Evolutionary conservation across 1,284 basidiomycete species (phyloP), one percentile per base, ranked within the genome.

Genomic region (Phlebopus sp.): DNA sequence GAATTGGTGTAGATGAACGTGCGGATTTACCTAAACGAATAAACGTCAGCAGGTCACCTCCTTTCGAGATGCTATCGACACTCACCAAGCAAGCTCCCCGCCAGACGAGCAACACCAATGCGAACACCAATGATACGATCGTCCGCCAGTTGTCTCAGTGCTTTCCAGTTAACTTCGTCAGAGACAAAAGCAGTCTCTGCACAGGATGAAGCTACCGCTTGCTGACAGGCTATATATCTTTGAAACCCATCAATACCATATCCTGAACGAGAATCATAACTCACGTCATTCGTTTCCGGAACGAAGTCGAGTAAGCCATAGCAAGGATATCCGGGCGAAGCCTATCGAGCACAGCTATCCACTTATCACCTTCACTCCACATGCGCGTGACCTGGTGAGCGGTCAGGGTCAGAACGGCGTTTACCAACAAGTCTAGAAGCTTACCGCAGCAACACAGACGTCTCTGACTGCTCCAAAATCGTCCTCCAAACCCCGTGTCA

Each of bases 91-190:
- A 86, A 66, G 36, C 69, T 64, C 32, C 78, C 78, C 17, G 83
- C 69, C 27, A 90, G 73, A 37, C 90, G 79, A 11, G 93, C 86
- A 1, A 95, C 76, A 6, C 83, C 86, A 49, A 97, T 91, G 36
- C 93, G 81, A 39, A 98, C 92, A 58, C 94, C 93, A 42, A 92
- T 74, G 19, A 97, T 82, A n/a, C 62, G 64, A 62, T 96, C 92
- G 31, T 71, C 60, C 13, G 81, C 79, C 40, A 97, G 75, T 40
- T 65, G 61, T 27, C 73, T 68, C 10, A 97, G 68, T 13, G 75
- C 69, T 40, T 74, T 68, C 65, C 92, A 79, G 53, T 75, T 69
- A 14, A 30, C 59, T 47, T 80, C 75, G 60, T 86, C 82, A 49
- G 80, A 70, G 21, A 73, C 62, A 13, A 75, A 69, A 31, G 63